Base-by-base conservation (phyloP, 1,139 yeast genomes). In the Candida frijolesensis region DNA sequence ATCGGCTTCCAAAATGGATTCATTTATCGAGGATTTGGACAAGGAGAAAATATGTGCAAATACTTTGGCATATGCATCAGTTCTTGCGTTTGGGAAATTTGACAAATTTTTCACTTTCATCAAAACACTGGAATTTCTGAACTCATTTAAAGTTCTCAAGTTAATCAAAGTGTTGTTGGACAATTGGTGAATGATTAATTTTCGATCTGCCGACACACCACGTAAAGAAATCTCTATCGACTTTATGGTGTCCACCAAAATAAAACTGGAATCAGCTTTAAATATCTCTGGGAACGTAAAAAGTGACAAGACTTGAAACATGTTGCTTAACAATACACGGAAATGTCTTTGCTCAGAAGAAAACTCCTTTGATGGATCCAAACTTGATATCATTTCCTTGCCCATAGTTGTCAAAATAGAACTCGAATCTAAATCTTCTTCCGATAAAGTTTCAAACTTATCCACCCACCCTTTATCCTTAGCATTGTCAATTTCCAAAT, bases 141-240 rank as follows among this genome's bases (percentile, higher is more conserved):
- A 75, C 47, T 80, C 84, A 46, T 70, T 66, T 49, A 82, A 69
- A 0, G 82, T 78, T 52, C 96, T 70, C 57, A 89, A 66, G 22
- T 82, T 76, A 4, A 85, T 79, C 48, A 87, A 62, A 0, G 80
- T 63, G 52, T 86, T 87, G 53, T 82, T 78, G 0, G 90, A 79
- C 2, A 89, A 60, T 56, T 87, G 90, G 45, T 74, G 73, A 3
- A 84, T 67, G 0, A 88, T 64, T 16, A 84, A 59, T 0, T 74
- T 71, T 0, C 61, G 63, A 2, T 67, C 57, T 9, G 78, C 65
- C 3, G 70, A 54, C 2, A 67, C 62, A 0, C 95, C 95, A 52
- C 96, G 74, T 19, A 87, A 65, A 0, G 87, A 72, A 11, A 88
- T 84, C 60, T 89, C 96, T 12, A 79, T 64, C 0, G 89, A 79